Percentiles rank a stretch among this genome's conserved stretches.
These are phyloP conservation scores for Oidium heveae DNA, from an alignment of 2,329 filamentous ascomycete species.

Conservation along the genomic window DNA sequence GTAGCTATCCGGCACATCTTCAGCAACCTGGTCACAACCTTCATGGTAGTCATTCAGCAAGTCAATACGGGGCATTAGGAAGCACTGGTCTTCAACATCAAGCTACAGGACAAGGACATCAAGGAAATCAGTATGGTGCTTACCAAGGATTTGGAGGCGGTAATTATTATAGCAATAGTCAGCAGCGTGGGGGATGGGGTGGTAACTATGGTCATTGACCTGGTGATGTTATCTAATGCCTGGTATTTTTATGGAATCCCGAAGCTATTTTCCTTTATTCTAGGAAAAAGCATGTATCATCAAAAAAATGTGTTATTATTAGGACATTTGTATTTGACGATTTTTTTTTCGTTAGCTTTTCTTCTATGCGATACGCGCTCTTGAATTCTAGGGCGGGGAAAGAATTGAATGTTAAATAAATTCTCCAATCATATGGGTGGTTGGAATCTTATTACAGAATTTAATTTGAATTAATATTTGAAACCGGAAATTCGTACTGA, in stretches of 20 bases:
- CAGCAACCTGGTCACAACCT: constrained; percentile 14
- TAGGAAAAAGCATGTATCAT: constrained; percentile 7
- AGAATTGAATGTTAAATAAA: constrained; percentile 1
- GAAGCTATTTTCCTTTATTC: constrained; percentile 1
- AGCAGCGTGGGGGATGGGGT: constrained; percentile 23
- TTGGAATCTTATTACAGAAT: neutral
- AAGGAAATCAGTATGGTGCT: constrained; percentile 18
- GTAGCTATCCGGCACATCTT: constrained; percentile 14
- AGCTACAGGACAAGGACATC: constrained; percentile 17
- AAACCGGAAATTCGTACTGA: neutral
- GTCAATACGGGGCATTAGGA: constrained; percentile 18
- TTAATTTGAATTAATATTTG: neutral
- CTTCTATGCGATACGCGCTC: constrained; percentile 1
- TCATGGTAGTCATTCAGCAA: constrained; percentile 14
- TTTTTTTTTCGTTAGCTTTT: constrained; percentile 3
- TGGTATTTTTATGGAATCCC: neutral
- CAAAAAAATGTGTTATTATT: constrained; percentile 14
- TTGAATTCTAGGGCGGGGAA: neutral
- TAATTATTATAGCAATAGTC: constrained; percentile 16
- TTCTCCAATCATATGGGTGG: neutral
- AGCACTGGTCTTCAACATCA: constrained; percentile 24
- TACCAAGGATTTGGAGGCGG: constrained; percentile 20
- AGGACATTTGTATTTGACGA: constrained; percentile 3
- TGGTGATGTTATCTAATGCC: neutral
- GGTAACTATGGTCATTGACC: constrained; percentile 19